Base-by-base conservation (phyloP, 495 filamentous ascomycete species). In the Penicillium arizonense region DNA sequence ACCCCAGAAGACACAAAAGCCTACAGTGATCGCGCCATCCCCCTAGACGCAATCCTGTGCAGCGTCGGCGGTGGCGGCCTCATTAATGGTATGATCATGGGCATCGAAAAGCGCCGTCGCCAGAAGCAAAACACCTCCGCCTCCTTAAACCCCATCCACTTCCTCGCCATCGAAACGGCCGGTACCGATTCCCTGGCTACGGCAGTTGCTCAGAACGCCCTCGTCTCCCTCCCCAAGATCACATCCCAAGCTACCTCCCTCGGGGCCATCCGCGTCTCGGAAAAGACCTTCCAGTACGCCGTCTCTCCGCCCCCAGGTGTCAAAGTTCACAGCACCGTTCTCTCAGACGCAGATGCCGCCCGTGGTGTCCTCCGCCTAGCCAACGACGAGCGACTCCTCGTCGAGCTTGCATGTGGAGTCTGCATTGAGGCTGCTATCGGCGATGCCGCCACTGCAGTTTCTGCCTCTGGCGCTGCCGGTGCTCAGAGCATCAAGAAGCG, bases 51-150 rank as follows among this genome's bases (percentile, higher is more conserved):
- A 7, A 69, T 98, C 3, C 78, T 96, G 10, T 95, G 89, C 65
- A 87, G 79, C 56, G 90, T 96, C 40, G 94, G 93, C 10, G 94
- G 94, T 12, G 94, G 94, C 4, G 94, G 94, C 1, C 71, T 98
- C 37, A 76, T 96, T 33, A 87, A 85, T 52, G 93, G 93, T 1
- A 60, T 97, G 6, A 81, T 90, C 64, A 73, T 84, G 65, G 91
- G 90, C 8, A 64, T 96, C 8, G 82, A 88, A 56, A 61, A 65
- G 28, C 69, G 75, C 41, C 71, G 69, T 21, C 57, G 65, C 28
- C 32, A 52, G 12, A 51, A 65, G 14, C 61, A 60, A 30, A 39
- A 36, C 3, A 16, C 26, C 40, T 36, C 49, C 18, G n/a, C 51
- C 8, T 45, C 54, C 35, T 41, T 57, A 20, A 52, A 45, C 16